phyloP scores from a whole-genome alignment of 345 rosid genomes.

The Populus euphratica region DNA sequence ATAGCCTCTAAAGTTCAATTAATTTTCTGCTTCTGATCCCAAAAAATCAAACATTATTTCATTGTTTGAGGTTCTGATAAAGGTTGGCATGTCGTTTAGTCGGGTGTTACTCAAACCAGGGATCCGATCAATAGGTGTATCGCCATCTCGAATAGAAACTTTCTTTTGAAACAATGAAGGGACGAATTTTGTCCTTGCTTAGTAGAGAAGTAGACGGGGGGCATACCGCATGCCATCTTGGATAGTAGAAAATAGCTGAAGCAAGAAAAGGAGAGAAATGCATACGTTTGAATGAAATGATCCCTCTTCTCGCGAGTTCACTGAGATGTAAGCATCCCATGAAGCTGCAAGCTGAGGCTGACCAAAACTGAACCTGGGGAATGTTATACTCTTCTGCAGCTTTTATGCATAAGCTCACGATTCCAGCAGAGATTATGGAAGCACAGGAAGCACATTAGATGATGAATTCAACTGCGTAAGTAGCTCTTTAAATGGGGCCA shows the following conservation, averaged over 20 bases:
- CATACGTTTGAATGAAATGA: slow-evolving; percentile 37
- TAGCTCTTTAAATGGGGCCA: slow-evolving; percentile 14
- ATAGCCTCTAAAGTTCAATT: slow-evolving; percentile 29
- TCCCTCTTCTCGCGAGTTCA: slow-evolving; percentile 28
- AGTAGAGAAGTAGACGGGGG: background rate
- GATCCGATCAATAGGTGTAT: slow-evolving; percentile 37
- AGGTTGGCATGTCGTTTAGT: slow-evolving; percentile 38
- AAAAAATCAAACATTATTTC: slow-evolving; percentile 27
- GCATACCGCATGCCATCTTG: background rate
- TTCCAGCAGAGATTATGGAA: slow-evolving; percentile 12
- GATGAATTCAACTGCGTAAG: slow-evolving; percentile 3
- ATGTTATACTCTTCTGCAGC: slow-evolving; percentile 11
- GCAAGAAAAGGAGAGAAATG: background rate
- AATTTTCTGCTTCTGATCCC: slow-evolving; percentile 17
- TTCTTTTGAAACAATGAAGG: slow-evolving; percentile 26
- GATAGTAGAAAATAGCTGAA: background rate
- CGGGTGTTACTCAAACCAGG: slow-evolving; percentile 35
- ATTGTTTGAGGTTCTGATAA: slow-evolving; percentile 26
- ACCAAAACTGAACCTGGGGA: slow-evolving; percentile 16
- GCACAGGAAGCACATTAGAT: slow-evolving; percentile 5
- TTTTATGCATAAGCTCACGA: slow-evolving; percentile 12
- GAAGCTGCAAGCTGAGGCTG: slow-evolving; percentile 18
- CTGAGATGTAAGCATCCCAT: slow-evolving; percentile 23
- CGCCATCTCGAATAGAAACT: slow-evolving; percentile 24
- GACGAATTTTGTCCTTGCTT: background rate